These are phyloP conservation scores for Thelephora terrestris DNA, from an alignment of 1,284 basidiomycete genomes.

Conservation along the genomic window DNA sequence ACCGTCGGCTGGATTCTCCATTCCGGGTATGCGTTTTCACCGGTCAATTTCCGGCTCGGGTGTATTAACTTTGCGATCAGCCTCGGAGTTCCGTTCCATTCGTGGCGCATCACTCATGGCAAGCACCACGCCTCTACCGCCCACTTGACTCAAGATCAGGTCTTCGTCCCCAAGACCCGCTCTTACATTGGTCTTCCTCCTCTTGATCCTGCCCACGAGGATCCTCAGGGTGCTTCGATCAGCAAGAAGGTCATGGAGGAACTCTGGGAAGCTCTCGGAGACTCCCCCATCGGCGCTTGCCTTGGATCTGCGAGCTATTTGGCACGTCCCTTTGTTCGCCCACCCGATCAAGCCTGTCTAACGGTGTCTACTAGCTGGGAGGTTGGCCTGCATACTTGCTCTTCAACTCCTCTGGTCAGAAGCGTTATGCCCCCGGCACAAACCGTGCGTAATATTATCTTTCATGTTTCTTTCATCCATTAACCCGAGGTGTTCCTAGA, in stretches of 20 bases:
- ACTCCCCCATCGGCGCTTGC: conserved; percentile 82
- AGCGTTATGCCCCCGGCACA: conserved; percentile 70
- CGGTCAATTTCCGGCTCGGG: conserved; percentile 9
- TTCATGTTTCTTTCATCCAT: neutral
- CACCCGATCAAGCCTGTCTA: neutral
- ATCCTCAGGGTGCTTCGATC: conserved; percentile 60
- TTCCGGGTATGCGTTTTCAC: conserved; percentile 53
- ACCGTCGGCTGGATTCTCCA: conserved; percentile 91
- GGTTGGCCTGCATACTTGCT: conserved; percentile 89
- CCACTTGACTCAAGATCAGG: conserved; percentile 94
- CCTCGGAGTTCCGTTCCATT: conserved; percentile 94
- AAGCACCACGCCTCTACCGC: conserved; percentile 96
- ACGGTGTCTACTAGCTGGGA: conserved; percentile 37
- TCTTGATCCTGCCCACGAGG: conserved; percentile 59
- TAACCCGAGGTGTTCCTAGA: conserved; percentile 34
- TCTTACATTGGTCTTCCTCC: conserved; percentile 57
- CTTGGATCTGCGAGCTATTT: conserved; percentile 61
- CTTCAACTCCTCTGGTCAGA: conserved; percentile 84
- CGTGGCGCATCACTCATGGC: conserved; percentile 94
- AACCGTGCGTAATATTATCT: conserved; percentile 55
- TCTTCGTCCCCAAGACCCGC: conserved; percentile 90
- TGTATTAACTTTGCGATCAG: conserved; percentile 28
- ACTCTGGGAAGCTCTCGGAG: conserved; percentile 82
- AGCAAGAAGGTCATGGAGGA: conserved; percentile 68
- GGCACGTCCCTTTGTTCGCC: conserved; percentile 38